Conservation (phyloP, 2,329 filamentous ascomycete species). For the Helminthosporium solani region DNA sequence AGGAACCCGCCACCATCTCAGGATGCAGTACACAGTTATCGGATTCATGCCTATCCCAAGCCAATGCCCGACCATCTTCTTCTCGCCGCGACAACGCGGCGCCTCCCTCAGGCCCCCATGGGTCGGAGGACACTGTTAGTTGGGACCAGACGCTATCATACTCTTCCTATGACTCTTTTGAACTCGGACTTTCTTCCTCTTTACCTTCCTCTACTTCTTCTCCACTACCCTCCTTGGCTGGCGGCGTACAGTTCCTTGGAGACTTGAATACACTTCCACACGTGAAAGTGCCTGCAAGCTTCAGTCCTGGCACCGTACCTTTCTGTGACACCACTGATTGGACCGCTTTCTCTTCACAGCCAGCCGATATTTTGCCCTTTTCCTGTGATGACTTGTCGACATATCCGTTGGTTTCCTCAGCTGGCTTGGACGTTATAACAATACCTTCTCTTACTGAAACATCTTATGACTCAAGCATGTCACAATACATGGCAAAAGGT, state of each 20-base stretch:
- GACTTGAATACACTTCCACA: too few relatives aligned
- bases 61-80: conserved; percentile 22
- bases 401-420: conserved; percentile 18
- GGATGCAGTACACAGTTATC: conserved; percentile 30
- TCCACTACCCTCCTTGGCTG: conserved; percentile 18
- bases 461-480: conserved; percentile 18
- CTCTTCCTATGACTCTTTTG: conserved; percentile 22
- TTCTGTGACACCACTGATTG: conserved; percentile 27
- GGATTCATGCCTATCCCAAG: too few relatives aligned
- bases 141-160: conserved; percentile 32
- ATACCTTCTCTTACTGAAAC: conserved; percentile 18
- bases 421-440: conserved; percentile 16
- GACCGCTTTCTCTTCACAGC: conserved; percentile 23
- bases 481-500: conserved; percentile 31
- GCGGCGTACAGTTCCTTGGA: too few relatives aligned
- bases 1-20: conserved; percentile 36
- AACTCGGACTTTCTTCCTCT: conserved; percentile 12
- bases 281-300: too few relatives aligned
- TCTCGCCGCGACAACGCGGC: conserved; percentile 27
- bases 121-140: conserved; percentile 22
- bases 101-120: conserved; percentile 26
- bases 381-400: conserved; percentile 22
- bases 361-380: conserved; percentile 17
- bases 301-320: conserved; percentile 13
- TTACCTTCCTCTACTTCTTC: conserved; percentile 25